phyloP scores from a whole-genome alignment of 768 basidiomycete species.

The Boletus speciosus region DNA sequence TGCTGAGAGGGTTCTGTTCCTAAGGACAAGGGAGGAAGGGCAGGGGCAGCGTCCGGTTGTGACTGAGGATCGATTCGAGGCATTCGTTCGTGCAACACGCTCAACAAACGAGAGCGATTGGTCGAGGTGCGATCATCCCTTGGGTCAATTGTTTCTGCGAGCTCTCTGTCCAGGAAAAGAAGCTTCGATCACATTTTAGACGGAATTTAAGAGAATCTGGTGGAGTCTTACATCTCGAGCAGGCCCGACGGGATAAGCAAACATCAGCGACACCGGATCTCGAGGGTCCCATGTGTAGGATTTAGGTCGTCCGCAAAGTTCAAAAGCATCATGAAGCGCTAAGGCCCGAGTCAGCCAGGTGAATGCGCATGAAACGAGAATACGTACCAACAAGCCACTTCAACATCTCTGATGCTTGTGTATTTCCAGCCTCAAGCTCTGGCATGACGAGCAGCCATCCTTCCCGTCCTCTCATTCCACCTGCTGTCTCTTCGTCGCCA shows the following conservation, averaged over 20 bases:
- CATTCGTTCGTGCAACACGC: slow-evolving; percentile 65
- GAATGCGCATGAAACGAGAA: neutral
- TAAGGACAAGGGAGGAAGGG: slow-evolving; percentile 18
- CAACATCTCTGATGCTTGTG: slow-evolving; percentile 77
- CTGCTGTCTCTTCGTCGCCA: slow-evolving; percentile 72
- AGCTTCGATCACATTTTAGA: slow-evolving; percentile 43
- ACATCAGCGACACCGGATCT: slow-evolving; percentile 81
- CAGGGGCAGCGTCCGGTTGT: slow-evolving; percentile 8
- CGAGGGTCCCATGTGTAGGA: slow-evolving; percentile 88
- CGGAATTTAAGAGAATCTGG: neutral
- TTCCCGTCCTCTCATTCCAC: slow-evolving; percentile 63
- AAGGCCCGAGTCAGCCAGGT: slow-evolving; percentile 11
- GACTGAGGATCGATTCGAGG: slow-evolving; percentile 33
- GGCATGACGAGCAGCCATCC: slow-evolving; percentile 93
- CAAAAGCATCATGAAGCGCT: slow-evolving; percentile 85
- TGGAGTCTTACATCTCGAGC: slow-evolving; percentile 66
- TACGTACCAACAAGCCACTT: slow-evolving; percentile 83
- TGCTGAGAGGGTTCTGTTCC: slow-evolving; percentile 21
- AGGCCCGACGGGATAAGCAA: slow-evolving; percentile 87
- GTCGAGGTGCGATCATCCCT: slow-evolving; percentile 73
- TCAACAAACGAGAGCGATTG: slow-evolving; percentile 59
- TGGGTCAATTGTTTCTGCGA: slow-evolving; percentile 73
- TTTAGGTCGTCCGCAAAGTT: slow-evolving; percentile 84
- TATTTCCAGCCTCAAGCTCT: slow-evolving; percentile 61
- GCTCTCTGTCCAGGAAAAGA: slow-evolving; percentile 84